Percentiles rank a stretch among this genome's conserved stretches.
phyloP scores from a whole-genome alignment of 257 asterid genomes.

The Thymus mandschuricus region DNA sequence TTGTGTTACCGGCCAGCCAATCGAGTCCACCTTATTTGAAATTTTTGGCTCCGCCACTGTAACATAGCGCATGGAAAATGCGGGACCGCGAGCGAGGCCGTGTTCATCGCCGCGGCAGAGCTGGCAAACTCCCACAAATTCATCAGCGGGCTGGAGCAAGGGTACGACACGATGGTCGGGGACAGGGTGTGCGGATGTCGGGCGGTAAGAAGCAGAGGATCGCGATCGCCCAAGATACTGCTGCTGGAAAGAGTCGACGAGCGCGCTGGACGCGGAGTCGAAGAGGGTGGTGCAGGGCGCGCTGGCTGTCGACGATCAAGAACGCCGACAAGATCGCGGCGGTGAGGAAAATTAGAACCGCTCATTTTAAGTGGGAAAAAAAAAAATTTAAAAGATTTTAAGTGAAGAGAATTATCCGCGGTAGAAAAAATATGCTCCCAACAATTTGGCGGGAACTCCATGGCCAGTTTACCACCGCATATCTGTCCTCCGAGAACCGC shows the following conservation, averaged over 20 bases:
- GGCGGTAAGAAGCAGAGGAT: constrained; percentile 77
- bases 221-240: constrained; percentile 69
- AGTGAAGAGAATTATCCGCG: too few species aligned
- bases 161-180: constrained; percentile 69
- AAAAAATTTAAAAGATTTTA: too few species aligned
- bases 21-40: too few species aligned
- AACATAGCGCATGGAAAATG: constrained; percentile 73
- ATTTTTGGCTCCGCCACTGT: too few species aligned
- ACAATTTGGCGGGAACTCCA: too few species aligned
- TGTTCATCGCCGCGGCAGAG: constrained; percentile 61
- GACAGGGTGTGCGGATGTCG: constrained; percentile 77
- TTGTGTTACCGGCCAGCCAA: too few species aligned
- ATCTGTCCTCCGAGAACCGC: too few species aligned
- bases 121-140: constrained; percentile 74
- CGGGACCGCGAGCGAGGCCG: constrained; percentile 60
- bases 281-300: constrained; percentile 75
- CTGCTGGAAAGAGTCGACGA: constrained; percentile 68
- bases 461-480: too few species aligned
- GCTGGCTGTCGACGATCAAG: constrained; percentile 60
- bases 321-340: constrained; percentile 64
- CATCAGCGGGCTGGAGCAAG: constrained; percentile 72
- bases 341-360: constrained; percentile 36
- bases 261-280: constrained; percentile 78
- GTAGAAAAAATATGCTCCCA: too few species aligned
- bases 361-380: too few species aligned